Percentiles rank a stretch among this genome's conserved stretches.
Conservation (phyloP, 495 filamentous ascomycete genomes). For the Pseudevernia furfuracea region DNA sequence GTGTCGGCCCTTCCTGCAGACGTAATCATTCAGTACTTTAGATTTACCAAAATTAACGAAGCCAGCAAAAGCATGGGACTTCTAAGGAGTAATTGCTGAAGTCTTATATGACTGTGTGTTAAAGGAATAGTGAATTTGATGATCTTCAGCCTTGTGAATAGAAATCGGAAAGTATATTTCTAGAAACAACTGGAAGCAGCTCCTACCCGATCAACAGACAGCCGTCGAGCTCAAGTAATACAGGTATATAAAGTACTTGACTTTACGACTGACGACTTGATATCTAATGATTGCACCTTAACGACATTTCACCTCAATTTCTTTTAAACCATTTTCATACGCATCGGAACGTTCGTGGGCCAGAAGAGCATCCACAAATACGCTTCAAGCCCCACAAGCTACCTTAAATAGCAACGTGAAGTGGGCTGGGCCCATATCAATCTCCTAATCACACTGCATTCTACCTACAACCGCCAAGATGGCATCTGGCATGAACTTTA, state of each 20-base stretch:
- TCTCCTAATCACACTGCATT: background rate
- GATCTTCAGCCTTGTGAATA: too few relatives aligned
- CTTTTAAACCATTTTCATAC: background rate
- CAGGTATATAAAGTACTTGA: background rate
- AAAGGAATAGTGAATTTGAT: too few relatives aligned
- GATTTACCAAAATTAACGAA: background rate
- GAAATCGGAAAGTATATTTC: background rate
- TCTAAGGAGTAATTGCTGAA: background rate
- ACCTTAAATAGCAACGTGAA: background rate
- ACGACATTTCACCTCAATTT: background rate
- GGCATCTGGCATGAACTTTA: conserved; percentile 65
- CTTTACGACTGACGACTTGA: background rate
- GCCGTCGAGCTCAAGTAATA: background rate
- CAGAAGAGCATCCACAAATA: background rate
- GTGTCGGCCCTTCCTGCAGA: background rate
- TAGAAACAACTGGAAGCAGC: background rate
- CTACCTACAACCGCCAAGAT: conserved; percentile 38
- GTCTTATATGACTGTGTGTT: background rate
- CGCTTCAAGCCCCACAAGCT: background rate
- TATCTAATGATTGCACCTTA: background rate
- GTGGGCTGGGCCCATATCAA: background rate
- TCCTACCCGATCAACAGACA: background rate
- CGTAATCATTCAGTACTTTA: too few relatives aligned
- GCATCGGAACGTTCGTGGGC: background rate
- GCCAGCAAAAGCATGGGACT: too few relatives aligned